Evolutionary conservation across 176 grass and related monocot genomes (phyloP).

Genomic region (Microstegium vimineum): DNA sequence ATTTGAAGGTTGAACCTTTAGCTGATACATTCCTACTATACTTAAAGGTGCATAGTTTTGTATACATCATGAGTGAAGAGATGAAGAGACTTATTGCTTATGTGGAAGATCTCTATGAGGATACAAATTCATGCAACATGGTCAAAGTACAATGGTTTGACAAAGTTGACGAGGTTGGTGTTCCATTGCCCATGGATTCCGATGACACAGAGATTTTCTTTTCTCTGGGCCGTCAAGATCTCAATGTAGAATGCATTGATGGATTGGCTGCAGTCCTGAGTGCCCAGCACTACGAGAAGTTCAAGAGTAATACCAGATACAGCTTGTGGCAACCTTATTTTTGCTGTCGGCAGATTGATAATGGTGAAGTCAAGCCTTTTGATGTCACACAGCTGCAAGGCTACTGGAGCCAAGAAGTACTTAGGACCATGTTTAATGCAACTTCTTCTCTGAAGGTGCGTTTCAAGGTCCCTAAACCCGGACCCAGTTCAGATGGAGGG

Average conservation of each 20-base stretch:
- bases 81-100: slow-evolving; percentile 80
- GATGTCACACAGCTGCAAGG: slow-evolving; percentile 80
- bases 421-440: slow-evolving; percentile 60
- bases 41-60: slow-evolving; percentile 81
- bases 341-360: slow-evolving; percentile 56
- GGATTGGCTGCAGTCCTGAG: slow-evolving; percentile 79
- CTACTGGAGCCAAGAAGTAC: slow-evolving; percentile 88
- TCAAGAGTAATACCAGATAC: slow-evolving; percentile 34
- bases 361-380: slow-evolving; percentile 71
- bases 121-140: slow-evolving; percentile 67
- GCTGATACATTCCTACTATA: slow-evolving; percentile 16
- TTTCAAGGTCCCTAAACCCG: slow-evolving; percentile 56
- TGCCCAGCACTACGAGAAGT: slow-evolving; percentile 78
- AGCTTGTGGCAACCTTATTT: slow-evolving; percentile 59
- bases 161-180: slow-evolving; percentile 76
- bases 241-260: slow-evolving; percentile 95
- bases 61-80: slow-evolving; percentile 81
- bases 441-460: slow-evolving; percentile 66
- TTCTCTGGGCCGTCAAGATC: slow-evolving; percentile 78
- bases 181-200: slow-evolving; percentile 48
- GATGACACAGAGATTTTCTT: slow-evolving; percentile 80
- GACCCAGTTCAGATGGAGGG: slow-evolving; percentile 31
- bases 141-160: slow-evolving; percentile 87
- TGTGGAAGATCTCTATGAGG: slow-evolving; percentile 91
- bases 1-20: background rate